phyloP scores from a whole-genome alignment of 2,329 filamentous ascomycete species.

The Sodiomyces alkalinus region DNA sequence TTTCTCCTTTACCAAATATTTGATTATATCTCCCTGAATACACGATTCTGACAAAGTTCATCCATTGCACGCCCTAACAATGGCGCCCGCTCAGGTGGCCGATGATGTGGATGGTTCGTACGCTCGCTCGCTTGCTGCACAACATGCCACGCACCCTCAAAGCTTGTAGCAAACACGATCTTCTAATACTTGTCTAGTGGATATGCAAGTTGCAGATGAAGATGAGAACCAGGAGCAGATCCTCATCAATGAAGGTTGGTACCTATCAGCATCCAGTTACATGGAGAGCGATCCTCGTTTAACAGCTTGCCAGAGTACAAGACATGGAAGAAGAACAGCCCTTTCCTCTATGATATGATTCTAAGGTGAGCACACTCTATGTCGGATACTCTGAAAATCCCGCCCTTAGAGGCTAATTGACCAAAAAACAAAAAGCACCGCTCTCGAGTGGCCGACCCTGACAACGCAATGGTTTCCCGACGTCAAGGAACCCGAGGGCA shows the following conservation, averaged over 20 bases:
- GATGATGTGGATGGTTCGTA: conserved; percentile 37
- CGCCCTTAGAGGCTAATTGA: not conserved
- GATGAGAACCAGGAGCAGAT: conserved; percentile 65
- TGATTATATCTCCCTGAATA: not conserved
- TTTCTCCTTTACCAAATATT: not conserved
- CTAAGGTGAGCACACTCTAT: conserved; percentile 40
- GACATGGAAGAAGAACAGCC: conserved; percentile 99
- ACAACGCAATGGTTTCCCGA: conserved; percentile 98
- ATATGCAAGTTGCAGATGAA: conserved; percentile 48
- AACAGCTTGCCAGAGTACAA: conserved; percentile 62
- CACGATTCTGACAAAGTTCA: too few relatives aligned
- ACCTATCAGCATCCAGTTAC: not conserved
- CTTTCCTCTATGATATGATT: conserved; percentile 97
- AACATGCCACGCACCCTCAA: not conserved
- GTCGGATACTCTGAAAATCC: too few relatives aligned
- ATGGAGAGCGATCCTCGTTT: too few relatives aligned
- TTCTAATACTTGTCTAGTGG: conserved; percentile 17
- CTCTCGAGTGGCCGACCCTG: conserved; percentile 91
- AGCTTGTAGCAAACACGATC: not conserved
- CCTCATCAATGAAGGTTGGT: conserved; percentile 76
- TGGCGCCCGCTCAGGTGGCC: conserved; percentile 31
- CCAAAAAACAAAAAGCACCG: conserved; percentile 42
- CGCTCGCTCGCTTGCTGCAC: too few relatives aligned
- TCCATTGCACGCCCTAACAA: too few relatives aligned
- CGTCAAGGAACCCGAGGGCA: conserved; percentile 73